These are phyloP conservation scores for Anthoceros angustus DNA, from an alignment of 225 moss, liverwort and hornwort genomes.

Conservation along the genomic window DNA sequence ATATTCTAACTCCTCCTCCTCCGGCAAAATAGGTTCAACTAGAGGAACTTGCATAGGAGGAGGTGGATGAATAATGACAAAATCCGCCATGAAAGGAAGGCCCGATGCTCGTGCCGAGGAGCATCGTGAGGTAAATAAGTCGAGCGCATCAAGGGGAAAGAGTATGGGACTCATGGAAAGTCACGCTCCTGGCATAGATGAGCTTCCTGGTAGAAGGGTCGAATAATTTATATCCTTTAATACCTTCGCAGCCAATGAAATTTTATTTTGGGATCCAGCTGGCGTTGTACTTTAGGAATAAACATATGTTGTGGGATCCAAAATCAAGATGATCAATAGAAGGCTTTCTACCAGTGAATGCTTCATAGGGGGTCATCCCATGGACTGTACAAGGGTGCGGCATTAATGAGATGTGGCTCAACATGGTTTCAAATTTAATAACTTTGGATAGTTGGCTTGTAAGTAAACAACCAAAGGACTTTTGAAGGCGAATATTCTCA, in stretches of 20 bases:
- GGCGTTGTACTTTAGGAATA: neutral
- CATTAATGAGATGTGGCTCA: neutral
- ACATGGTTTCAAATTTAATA: neutral
- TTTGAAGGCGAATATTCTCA: too few species aligned
- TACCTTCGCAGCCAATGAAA: neutral
- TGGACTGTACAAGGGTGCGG: neutral
- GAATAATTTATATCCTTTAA: neutral
- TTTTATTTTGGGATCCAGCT: neutral
- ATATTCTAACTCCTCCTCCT: too few species aligned
- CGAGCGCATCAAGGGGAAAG: neutral
- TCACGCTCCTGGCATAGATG: neutral
- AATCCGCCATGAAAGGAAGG: too few species aligned
- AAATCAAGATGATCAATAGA: neutral
- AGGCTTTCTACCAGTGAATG: neutral
- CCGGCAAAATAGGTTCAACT: too few species aligned
- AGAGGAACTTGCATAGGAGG: too few species aligned
- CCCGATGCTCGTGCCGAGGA: too few species aligned
- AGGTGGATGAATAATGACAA: too few species aligned
- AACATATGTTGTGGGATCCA: neutral
- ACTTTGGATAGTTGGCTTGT: too few species aligned
- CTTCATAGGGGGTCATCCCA: neutral
- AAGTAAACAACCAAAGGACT: too few species aligned
- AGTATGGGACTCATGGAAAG: neutral
- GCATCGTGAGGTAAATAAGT: too few species aligned
- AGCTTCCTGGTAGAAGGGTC: neutral